Evolutionary conservation across 768 basidiomycete species (phyloP).

Genomic region (Pleurotus platypus): DNA sequence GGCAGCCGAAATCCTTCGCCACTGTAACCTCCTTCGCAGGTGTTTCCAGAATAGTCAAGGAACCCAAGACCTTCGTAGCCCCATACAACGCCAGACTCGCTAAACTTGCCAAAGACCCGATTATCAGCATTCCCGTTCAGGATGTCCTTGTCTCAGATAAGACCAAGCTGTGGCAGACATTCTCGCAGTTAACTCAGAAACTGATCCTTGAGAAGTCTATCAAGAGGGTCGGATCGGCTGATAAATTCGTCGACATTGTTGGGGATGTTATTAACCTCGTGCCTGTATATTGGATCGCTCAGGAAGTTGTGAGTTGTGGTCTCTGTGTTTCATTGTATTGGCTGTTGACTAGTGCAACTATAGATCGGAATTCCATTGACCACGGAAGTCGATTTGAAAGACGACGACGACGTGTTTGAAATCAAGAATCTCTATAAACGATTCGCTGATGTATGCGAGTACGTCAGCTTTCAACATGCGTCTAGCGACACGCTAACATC

Average conservation of each 20-base stretch:
- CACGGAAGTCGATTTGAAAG: constrained; percentile 19
- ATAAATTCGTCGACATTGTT: constrained; percentile 52
- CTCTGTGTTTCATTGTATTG: background rate
- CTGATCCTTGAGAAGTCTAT: constrained; percentile 35
- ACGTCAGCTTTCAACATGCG: constrained; percentile 19
- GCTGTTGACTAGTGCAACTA: constrained; percentile 8
- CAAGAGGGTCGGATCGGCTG: constrained; percentile 19
- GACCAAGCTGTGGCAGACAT: constrained; percentile 22
- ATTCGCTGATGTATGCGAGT: constrained; percentile 49
- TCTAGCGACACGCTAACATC: background rate
- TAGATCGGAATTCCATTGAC: constrained; percentile 45
- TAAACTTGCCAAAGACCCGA: constrained; percentile 18
- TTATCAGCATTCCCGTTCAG: constrained; percentile 8
- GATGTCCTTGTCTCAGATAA: constrained; percentile 18
- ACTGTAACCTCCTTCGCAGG: constrained; percentile 27
- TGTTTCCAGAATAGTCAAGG: constrained; percentile 30
- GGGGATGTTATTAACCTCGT: constrained; percentile 63
- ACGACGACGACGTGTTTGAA: constrained; percentile 28
- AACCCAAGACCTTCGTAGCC: constrained; percentile 25
- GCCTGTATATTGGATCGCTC: constrained; percentile 59
- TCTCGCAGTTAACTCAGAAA: constrained; percentile 25
- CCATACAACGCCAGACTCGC: constrained; percentile 29
- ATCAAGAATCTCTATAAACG: constrained; percentile 33
- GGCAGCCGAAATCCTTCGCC: constrained; percentile 16
- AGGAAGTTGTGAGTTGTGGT: constrained; percentile 45